Evolutionary conservation across 1,284 basidiomycete species (phyloP), one percentile per base, ranked within the genome.

Genomic region (Trametes polyzona): DNA sequence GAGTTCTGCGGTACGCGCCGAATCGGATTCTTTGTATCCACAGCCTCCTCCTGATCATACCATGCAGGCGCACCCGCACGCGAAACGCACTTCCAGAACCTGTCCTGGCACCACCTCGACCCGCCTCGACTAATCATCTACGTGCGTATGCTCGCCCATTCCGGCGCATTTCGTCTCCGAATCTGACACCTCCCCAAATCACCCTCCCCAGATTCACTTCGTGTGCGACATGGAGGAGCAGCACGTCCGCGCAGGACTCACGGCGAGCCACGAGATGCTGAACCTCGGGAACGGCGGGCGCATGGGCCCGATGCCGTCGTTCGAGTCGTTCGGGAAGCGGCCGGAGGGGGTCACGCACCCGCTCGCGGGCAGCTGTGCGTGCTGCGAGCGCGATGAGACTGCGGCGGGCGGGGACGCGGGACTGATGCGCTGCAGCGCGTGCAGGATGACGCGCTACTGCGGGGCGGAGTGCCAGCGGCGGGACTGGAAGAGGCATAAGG

Each of bases 401-500:
- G 57, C 53, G 19, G n/a, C n/a, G n/a, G n/a, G n/a, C n/a, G n/a
- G n/a, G n/a, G 26, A 39, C 17, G 33, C 35, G 16, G 32, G 14
- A 1, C 35, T 57, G n/a, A 54, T 55, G 49, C 44, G 40, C 2
- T 59, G 61, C 55, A 57, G 61, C 52, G 17, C 35, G 36, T 62
- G 61, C 49, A 59, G 57, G 35, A 30, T 62, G 35, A 57, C 57
- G 29, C 55, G 61, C 32, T 62, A 52, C 6, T 37, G 54, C 44
- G 53, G 57, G 11, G 51, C 11, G 37, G 55, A 48, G 11, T 62
- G 61, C 27, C 61, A 62, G 55, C 53, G 43, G 54, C 42, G 42
- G 40, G 61, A 62, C 46, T 62, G 61, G 57, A 50, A 54, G 21
- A 39, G 61, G 30, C 61, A 62, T 27, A 62, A 59, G 41, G 55